Evolutionary conservation across 148 eudicot species (phyloP).

Genomic region (Camellia japonica): DNA sequence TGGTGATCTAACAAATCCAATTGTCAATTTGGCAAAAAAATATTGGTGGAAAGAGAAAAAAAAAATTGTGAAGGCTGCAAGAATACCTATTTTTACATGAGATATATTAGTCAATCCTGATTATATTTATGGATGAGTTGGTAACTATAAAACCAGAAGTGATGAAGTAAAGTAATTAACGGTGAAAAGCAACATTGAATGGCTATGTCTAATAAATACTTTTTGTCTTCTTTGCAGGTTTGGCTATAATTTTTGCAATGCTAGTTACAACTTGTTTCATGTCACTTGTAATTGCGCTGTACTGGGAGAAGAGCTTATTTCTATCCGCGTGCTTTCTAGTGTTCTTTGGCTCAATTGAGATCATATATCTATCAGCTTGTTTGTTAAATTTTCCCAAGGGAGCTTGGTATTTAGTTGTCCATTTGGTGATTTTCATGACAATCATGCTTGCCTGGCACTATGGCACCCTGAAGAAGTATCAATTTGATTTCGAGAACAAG

Average conservation of each 20-base stretch:
- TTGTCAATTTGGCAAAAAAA: not conserved
- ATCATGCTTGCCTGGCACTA: constrained; percentile 58
- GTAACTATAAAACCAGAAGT: not conserved
- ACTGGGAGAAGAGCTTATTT: constrained; percentile 41
- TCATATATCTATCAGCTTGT: constrained; percentile 37
- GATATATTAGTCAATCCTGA: not conserved
- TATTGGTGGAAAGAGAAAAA: not conserved
- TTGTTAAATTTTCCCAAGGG: constrained; percentile 35
- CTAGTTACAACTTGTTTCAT: constrained; percentile 51
- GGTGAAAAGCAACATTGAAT: too few species aligned
- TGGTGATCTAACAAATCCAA: not conserved
- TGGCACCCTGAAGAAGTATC: constrained; percentile 45
- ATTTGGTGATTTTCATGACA: constrained; percentile 32
- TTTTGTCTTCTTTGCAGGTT: constrained; percentile 26
- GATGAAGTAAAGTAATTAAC: not conserved
- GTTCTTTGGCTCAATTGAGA: constrained; percentile 45
- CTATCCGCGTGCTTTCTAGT: constrained; percentile 33
- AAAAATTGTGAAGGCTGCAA: not conserved
- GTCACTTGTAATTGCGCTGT: constrained; percentile 43
- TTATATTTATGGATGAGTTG: not conserved
- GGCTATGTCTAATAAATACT: not conserved
- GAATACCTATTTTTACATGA: not conserved
- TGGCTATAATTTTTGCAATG: constrained; percentile 39
- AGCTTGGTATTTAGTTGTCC: constrained; percentile 39
- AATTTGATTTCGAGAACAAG: constrained; percentile 47